These are phyloP conservation scores for Cutaneotrichosporon dermatis DNA, from an alignment of 1,284 basidiomycete species.

Conservation along the genomic window DNA sequence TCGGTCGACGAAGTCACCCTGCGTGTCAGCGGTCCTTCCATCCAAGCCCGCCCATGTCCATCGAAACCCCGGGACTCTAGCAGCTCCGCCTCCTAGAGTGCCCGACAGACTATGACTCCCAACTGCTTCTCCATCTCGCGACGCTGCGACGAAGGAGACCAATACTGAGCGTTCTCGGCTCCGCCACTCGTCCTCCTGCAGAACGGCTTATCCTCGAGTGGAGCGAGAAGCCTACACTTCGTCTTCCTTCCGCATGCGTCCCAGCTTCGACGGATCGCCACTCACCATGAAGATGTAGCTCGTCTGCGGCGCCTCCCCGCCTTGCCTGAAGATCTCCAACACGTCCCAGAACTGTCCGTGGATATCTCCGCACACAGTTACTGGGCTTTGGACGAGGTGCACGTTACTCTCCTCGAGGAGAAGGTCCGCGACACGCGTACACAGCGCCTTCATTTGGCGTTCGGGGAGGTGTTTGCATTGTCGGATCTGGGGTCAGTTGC, in stretches of 20 bases:
- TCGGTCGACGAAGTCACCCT: slow-evolving; percentile 97
- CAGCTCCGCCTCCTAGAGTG: too few species aligned
- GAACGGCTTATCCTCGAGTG: too few species aligned
- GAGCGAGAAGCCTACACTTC: too few species aligned
- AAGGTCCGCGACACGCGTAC: slow-evolving; percentile 74
- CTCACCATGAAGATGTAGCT: slow-evolving; percentile 89
- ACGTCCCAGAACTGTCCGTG: slow-evolving; percentile 97
- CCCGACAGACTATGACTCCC: too few species aligned
- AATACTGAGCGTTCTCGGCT: too few species aligned
- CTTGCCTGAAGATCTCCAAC: slow-evolving; percentile 81
- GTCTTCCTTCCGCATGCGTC: too few species aligned
- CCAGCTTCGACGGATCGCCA: not conserved
- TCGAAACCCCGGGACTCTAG: too few species aligned
- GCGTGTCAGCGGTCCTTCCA: slow-evolving; percentile 9
- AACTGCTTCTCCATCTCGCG: too few species aligned
- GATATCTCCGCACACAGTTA: slow-evolving; percentile 90
- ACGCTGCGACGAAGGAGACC: too few species aligned
- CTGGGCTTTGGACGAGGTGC: slow-evolving; percentile 83
- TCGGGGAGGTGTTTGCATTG: slow-evolving; percentile 84
- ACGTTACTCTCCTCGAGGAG: slow-evolving; percentile 95
- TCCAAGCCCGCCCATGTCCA: too few species aligned
- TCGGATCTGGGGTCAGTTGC: slow-evolving; percentile 57
- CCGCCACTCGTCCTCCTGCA: too few species aligned
- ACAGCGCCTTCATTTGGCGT: slow-evolving; percentile 83
- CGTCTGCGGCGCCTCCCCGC: slow-evolving; percentile 80